Evolutionary conservation across 176 grass and related monocot species (phyloP), one percentile per base, ranked within the genome.

Genomic region (Carex scoparia): DNA sequence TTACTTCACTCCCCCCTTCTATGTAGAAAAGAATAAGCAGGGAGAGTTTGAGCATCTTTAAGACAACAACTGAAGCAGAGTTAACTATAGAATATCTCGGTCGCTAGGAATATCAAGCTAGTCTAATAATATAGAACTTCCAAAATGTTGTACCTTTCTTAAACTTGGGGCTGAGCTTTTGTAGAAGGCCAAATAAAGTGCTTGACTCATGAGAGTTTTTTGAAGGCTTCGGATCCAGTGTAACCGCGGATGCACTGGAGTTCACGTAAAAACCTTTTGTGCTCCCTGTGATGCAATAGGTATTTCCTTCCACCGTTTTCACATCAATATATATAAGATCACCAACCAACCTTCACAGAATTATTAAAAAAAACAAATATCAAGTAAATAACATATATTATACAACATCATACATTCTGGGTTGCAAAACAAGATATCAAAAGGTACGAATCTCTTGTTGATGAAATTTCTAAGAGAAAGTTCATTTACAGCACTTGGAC

Each of bases 281-380:
- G 74, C 55, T 99, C 77, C 97, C 97, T 33, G 97, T 99, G 84
- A 99, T 92, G 84, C 97, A 99, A 69, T 87, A 91, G 30, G 85
- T 88, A 80, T 91, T 99, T 80, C 97, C 97, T 99, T 99, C 97
- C 83, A 95, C 76, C 28, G 90, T 94, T 14, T 83, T 85, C 49
- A 92, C 86, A 82, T 99, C 97, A 85, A 99, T 87, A 92, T 99
- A 99, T 64, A 99, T 92, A 42, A 99, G 91, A 89, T 99, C 97
- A 56, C 97, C 97, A 48, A 89, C 89, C 81, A 99, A 86, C 89
- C 97, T 99, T 77, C 27, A 59, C 15, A 90, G 84, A 72, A 13
- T 23, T 69, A 69, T 71, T 37, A 56, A 87, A 78, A 78, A 69
- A 31, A 62, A 13, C 10, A 75, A 33, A 79, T 16, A 46, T 72